Conservation (phyloP, 2,329 filamentous ascomycete genomes). For the Talaromyces sp. region DNA sequence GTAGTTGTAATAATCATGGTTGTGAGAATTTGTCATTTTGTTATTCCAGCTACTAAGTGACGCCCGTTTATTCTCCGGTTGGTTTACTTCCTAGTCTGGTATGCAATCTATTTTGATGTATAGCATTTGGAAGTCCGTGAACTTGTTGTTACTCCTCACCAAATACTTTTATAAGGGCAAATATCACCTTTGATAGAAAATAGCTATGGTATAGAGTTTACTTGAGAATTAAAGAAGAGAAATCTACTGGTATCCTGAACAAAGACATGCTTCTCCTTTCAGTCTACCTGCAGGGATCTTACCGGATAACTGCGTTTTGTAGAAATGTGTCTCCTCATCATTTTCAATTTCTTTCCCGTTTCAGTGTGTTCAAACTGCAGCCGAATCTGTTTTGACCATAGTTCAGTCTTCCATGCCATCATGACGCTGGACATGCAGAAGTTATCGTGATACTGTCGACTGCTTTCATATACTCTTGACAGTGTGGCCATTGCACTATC, state of each 20-base stretch:
- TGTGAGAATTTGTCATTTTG: not conserved
- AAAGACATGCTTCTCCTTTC: too few species aligned
- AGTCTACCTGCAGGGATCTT: too few species aligned
- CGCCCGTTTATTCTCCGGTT: not conserved
- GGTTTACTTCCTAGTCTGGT: not conserved
- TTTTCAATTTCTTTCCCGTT: too few species aligned
- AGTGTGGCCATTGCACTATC: not conserved
- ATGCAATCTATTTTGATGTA: not conserved
- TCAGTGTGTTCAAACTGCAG: too few species aligned
- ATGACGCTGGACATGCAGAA: not conserved
- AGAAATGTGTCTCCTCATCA: too few species aligned
- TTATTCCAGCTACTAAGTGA: not conserved
- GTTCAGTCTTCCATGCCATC: not conserved
- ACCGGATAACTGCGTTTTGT: too few species aligned
- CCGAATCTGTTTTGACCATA: too few species aligned
- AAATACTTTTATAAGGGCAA: too few species aligned
- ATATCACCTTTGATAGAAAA: too few species aligned
- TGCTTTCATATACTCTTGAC: not conserved
- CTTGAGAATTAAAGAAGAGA: too few species aligned
- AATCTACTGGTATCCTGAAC: too few species aligned
- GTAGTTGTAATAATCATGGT: not conserved
- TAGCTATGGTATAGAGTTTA: too few species aligned
- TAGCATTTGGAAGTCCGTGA: not conserved
- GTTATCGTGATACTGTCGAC: not conserved
- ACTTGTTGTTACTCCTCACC: not conserved